Conservation (phyloP, 768 basidiomycete genomes). For the Agaricus subrufescens region DNA sequence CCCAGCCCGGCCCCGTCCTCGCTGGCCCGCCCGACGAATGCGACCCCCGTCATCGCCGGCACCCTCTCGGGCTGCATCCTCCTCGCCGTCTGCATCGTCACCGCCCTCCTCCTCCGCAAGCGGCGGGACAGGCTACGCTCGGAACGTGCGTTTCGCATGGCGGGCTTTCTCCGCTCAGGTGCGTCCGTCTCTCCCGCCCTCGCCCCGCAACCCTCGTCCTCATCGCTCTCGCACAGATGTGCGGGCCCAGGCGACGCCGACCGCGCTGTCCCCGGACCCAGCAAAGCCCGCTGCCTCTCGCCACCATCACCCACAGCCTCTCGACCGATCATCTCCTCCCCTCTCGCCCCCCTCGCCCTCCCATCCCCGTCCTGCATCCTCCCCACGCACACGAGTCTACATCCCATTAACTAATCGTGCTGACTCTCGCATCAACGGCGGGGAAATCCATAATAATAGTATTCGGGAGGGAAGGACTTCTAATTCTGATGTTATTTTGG, state of each 20-base stretch:
- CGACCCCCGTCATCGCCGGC: conserved; percentile 5
- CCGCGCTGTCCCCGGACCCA: too few species aligned
- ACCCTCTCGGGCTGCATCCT: not conserved
- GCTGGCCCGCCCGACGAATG: not conserved
- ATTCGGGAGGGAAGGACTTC: not conserved
- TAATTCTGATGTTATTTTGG: conserved; percentile 3
- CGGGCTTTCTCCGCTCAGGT: too few species aligned
- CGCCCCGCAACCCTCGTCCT: too few species aligned
- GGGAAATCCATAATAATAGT: not conserved
- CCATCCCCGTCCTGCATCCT: not conserved
- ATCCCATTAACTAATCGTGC: not conserved
- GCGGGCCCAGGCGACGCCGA: too few species aligned
- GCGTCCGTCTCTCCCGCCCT: too few species aligned
- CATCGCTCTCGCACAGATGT: too few species aligned
- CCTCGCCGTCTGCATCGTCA: not conserved
- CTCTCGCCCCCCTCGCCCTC: not conserved
- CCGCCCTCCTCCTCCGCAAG: not conserved
- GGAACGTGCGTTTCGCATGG: not conserved
- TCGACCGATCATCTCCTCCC: not conserved
- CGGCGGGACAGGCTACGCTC: not conserved
- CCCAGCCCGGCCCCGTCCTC: not conserved
- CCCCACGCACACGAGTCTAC: not conserved
- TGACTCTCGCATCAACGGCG: not conserved
- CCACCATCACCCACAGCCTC: not conserved
- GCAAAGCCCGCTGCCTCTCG: not conserved